Percentiles rank a stretch among this genome's conserved stretches.
Evolutionary conservation across 2,329 filamentous ascomycete species (phyloP).

Genomic region (Elsinoe fawcettii): DNA sequence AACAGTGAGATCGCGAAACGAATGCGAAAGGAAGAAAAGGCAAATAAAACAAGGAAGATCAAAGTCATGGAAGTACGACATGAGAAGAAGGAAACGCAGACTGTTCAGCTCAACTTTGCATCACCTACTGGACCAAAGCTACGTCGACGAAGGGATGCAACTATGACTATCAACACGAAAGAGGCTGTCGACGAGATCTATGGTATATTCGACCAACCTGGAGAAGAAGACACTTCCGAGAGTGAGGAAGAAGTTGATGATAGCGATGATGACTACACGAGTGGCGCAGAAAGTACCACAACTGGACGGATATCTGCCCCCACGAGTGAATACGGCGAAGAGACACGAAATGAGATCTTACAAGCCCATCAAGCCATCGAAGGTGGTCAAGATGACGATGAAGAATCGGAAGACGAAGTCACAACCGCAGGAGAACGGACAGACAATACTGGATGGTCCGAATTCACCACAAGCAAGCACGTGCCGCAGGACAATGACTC

Average conservation of each 20-base stretch:
- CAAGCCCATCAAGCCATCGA: conserved; percentile 25
- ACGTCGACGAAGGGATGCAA: conserved; percentile 78
- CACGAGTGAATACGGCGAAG: conserved; percentile 59
- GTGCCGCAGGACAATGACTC: conserved; percentile 44
- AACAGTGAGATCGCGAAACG: conserved; percentile 39
- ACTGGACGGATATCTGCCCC: conserved; percentile 62
- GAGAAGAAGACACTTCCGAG: conserved; percentile 50
- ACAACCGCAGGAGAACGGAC: conserved; percentile 33
- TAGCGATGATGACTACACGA: conserved; percentile 69
- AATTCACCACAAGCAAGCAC: conserved; percentile 69
- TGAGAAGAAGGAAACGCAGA: conserved; percentile 71
- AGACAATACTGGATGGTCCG: conserved; percentile 73
- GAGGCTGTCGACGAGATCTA: conserved; percentile 97
- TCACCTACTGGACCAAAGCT: conserved; percentile 81
- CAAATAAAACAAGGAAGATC: conserved; percentile 49
- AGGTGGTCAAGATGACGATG: conserved; percentile 33
- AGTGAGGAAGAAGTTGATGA: conserved; percentile 59
- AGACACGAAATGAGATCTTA: conserved; percentile 48
- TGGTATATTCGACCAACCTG: conserved; percentile 86
- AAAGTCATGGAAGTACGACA: conserved; percentile 74
- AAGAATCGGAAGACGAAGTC: conserved; percentile 23
- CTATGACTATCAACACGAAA: conserved; percentile 93
- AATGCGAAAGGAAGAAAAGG: conserved; percentile 41
- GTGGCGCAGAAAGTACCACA: conserved; percentile 66
- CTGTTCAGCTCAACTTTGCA: conserved; percentile 87